Evolutionary conservation across 2,329 filamentous ascomycete species (phyloP).

Genomic region (Ophiocordyceps australis): DNA sequence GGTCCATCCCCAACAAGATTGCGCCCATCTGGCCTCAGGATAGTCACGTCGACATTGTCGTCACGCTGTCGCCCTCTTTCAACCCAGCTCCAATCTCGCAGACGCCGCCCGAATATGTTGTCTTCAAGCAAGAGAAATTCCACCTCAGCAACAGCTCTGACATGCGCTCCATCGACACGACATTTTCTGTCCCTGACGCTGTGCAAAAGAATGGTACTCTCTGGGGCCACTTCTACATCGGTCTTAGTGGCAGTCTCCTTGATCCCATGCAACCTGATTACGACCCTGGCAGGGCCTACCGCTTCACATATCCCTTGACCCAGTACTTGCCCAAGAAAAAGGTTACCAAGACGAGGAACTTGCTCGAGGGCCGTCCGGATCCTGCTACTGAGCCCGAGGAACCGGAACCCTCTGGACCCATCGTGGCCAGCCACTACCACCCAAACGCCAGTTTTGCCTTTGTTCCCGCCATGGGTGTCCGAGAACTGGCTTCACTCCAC

Average conservation of each 20-base stretch:
- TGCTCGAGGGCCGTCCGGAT: constrained; percentile 40
- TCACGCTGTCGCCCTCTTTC: constrained; percentile 68
- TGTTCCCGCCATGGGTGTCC: constrained; percentile 59
- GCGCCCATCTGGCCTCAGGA: constrained; percentile 79
- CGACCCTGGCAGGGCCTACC: constrained; percentile 58
- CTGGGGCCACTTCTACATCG: constrained; percentile 87
- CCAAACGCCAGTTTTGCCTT: constrained; percentile 84
- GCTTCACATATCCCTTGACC: constrained; percentile 73
- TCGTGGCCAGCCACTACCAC: constrained; percentile 78
- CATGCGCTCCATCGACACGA: constrained; percentile 57
- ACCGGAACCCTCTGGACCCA: constrained; percentile 40
- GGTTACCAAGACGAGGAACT: constrained; percentile 67
- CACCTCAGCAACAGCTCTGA: constrained; percentile 64
- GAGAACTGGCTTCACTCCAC: constrained; percentile 47
- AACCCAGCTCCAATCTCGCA: constrained; percentile 48
- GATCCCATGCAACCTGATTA: constrained; percentile 60
- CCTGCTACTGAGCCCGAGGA: constrained; percentile 25
- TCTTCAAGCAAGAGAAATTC: constrained; percentile 69
- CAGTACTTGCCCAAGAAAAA: constrained; percentile 89
- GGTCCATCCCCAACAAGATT: constrained; percentile 47
- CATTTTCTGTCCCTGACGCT: constrained; percentile 55
- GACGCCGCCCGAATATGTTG: constrained; percentile 47
- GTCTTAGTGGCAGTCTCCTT: constrained; percentile 53
- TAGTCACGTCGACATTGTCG: constrained; percentile 60
- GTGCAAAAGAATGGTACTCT: constrained; percentile 88